Base-by-base conservation (phyloP, 768 basidiomycete genomes). In the Rhodotorula toruloides region DNA sequence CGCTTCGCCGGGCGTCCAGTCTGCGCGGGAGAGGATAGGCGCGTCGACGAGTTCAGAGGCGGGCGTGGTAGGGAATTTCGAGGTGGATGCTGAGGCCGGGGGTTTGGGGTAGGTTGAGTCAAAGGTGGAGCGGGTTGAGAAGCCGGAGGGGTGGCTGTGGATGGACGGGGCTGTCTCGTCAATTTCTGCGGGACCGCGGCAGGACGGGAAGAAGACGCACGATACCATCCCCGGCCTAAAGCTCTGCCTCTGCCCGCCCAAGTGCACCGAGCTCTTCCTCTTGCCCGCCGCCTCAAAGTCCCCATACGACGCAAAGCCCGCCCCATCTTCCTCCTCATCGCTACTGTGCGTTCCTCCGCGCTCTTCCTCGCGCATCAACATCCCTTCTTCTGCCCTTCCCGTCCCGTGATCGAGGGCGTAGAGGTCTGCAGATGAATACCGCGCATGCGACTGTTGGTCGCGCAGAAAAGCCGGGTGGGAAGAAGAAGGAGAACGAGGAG, bases 341-440 rank as follows among this genome's bases (percentile, higher is more conserved):
- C 29, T 42, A 27, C 48, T 50, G 48, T n/a, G n/a, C n/a, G n/a
- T n/a, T n/a, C n/a, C n/a, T n/a, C n/a, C n/a, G n/a, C n/a, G n/a
- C n/a, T n/a, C n/a, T n/a, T n/a, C n/a, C n/a, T n/a, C n/a, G n/a
- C n/a, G n/a, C n/a, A n/a, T n/a, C n/a, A n/a, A n/a, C n/a, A n/a
- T n/a, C n/a, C n/a, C n/a, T n/a, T n/a, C n/a, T n/a, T n/a, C n/a
- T n/a, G n/a, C n/a, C n/a, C n/a, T n/a, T n/a, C n/a, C n/a, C n/a
- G n/a, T n/a, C n/a, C n/a, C n/a, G n/a, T 34, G 9, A 22, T 62
- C 22, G 46, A 54, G 44, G 17, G 61, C 61, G 56, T 67, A 67
- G 3, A 67, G 39, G 47, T 67, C 66, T 13, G 66, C 66, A 4
- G 56, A 58, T 7, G 61, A 62, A 39, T 54, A 62, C n/a, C 66